Evolutionary conservation across 192 early-diverging fungal species (phyloP), one percentile per base, ranked within the genome.

Genomic region (Coemansia sp.): DNA sequence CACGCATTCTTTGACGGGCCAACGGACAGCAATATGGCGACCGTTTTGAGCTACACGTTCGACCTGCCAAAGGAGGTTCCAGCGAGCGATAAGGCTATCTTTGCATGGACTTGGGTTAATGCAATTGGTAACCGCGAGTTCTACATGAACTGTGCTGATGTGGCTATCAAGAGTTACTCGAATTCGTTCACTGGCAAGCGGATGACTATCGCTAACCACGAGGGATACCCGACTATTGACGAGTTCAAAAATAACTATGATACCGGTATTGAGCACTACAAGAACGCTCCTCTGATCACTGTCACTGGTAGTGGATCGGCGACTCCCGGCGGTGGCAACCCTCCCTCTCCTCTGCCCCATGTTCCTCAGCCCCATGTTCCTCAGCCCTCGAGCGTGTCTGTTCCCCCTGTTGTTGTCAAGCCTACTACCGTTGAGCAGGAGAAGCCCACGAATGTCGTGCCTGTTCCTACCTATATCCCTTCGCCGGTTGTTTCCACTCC

Each of bases 71-170:
- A 42, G 50, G 61, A 62, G 20, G 28, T 76, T n/a, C 86, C 86
- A 0, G 13, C 56, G 8, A 37, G 40, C 23, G 71, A 81, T 42
- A 65, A 56, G 9, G 84, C 72, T 2, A 43, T 83, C 1, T 84
- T 88, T 31, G 83, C 83, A 10, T 90, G 89, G 88, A 66, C 85
- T 16, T 92, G 90, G 90, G 87, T 88, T 45, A 88, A 88, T 56
- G 88, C 89, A n/a, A 68, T 86, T 18, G 88, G 86, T 3, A 88
- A 87, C 69, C 84, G 85, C 43, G 90, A 92, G 76, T 90, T 84
- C 64, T 92, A 92, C 73, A 88, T 86, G 86, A 85, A 87, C 62
- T 90, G 89, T 62, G 89, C 86, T n/a, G 88, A 91, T 72, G 80
- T 92, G 34, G 83, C 84, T 45, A 85, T 91, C 65, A 59, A 67